Percentiles rank a stretch among this genome's conserved stretches.
Evolutionary conservation across 176 grass and related monocot species (phyloP).

Genomic region (Zea mays): Zm-B73-REFERENCE-NAM-5.0 NC_050100.1:223035001-223035500

Average conservation of each 20-base stretch:
- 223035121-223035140: conserved; percentile 77
- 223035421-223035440: conserved; percentile 9
- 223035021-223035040: conserved; percentile 59
- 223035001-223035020: conserved; percentile 70
- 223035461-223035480: conserved; percentile 77
- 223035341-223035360: conserved; percentile 64
- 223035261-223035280: conserved; percentile 73
- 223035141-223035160: conserved; percentile 36
- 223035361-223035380: conserved; percentile 58
- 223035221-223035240: background rate
- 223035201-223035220: background rate
- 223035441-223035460: conserved; percentile 78
- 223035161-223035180: conserved; percentile 23
- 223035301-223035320: conserved; percentile 33
- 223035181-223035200: conserved; percentile 27
- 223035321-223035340: conserved; percentile 84
- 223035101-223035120: conserved; percentile 73
- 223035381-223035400: conserved; percentile 31
- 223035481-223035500: conserved; percentile 65
- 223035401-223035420: conserved; percentile 34
- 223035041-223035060: conserved; percentile 47
- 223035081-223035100: conserved; percentile 77
- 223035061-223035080: conserved; percentile 48
- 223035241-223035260: conserved; percentile 68
- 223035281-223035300: conserved; percentile 68